Evolutionary conservation across 306 rosid species (phyloP).

Genomic region (Dryas drummondii): DNA sequence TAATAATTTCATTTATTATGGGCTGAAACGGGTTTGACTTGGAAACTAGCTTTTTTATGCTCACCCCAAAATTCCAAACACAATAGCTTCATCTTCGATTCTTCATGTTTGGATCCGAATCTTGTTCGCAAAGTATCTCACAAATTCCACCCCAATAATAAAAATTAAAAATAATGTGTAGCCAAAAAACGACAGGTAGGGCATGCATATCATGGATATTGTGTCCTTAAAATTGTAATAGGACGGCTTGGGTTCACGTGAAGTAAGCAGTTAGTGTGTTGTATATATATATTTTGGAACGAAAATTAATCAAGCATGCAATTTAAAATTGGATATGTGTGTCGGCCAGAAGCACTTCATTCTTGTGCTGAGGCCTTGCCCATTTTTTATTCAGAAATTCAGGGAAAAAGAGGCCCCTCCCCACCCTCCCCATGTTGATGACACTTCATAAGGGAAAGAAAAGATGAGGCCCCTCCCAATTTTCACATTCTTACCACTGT

Average conservation of each 20-base stretch:
- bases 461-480: no score
- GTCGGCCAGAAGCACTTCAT: no score
- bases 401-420: no score
- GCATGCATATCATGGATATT: not conserved
- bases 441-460: no score
- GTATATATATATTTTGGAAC: not conserved
- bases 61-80: not conserved
- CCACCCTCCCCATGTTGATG: no score
- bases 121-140: not conserved
- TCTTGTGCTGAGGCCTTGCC: no score
- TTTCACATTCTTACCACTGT: no score
- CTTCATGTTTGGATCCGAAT: not conserved
- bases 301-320: not conserved
- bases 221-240: slow-evolving; percentile 5
- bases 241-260: slow-evolving; percentile 16
- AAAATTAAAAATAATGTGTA: not conserved
- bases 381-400: no score
- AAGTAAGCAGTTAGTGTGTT: not conserved
- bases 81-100: not conserved
- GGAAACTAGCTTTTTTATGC: not conserved
- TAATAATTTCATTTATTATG: not conserved
- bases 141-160: not conserved
- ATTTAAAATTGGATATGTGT: not conserved
- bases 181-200: not conserved
- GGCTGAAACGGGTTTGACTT: not conserved